Evolutionary conservation across 139 green algal species (phyloP).

Genomic region (Chlamydomonas schloesseri): DNA sequence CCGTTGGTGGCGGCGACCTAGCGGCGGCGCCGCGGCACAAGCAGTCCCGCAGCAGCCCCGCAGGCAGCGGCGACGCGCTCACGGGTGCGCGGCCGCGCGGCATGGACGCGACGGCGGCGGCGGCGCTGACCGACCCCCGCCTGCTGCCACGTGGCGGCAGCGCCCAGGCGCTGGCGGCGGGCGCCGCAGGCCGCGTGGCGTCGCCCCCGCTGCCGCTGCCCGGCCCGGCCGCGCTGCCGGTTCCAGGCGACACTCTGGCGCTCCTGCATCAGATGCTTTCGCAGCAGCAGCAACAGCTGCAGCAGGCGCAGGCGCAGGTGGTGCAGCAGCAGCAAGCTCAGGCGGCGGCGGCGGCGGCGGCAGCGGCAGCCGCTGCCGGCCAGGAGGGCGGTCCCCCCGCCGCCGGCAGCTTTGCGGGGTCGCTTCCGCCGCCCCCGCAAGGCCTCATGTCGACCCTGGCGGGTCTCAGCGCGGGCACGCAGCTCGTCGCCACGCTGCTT

Average conservation of each 20-base stretch:
- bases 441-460: slow-evolving; percentile 25
- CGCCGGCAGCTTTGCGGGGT: too few species aligned
- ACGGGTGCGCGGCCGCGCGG: not conserved
- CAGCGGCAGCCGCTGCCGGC: too few species aligned
- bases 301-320: not conserved
- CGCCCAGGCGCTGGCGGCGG: not conserved
- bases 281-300: slow-evolving; percentile 29
- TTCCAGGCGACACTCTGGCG: slow-evolving; percentile 2
- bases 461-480: slow-evolving; percentile 4
- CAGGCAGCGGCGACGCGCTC: not conserved
- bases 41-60: not conserved
- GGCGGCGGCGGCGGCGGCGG: too few species aligned
- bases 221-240: not conserved
- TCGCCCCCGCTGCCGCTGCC: not conserved
- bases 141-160: not conserved
- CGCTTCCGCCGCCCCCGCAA: not conserved
- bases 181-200: too few species aligned
- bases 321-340: slow-evolving; percentile 1
- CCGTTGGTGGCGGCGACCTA: too few species aligned
- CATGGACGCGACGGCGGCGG: too few species aligned
- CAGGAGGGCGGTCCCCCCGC: too few species aligned
- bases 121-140: not conserved
- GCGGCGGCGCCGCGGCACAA: too few species aligned
- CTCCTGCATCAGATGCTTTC: slow-evolving; percentile 19
- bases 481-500: slow-evolving; percentile 26